phyloP scores from a whole-genome alignment of 305 asterid genomes.

The Rubia occidens region DNA sequence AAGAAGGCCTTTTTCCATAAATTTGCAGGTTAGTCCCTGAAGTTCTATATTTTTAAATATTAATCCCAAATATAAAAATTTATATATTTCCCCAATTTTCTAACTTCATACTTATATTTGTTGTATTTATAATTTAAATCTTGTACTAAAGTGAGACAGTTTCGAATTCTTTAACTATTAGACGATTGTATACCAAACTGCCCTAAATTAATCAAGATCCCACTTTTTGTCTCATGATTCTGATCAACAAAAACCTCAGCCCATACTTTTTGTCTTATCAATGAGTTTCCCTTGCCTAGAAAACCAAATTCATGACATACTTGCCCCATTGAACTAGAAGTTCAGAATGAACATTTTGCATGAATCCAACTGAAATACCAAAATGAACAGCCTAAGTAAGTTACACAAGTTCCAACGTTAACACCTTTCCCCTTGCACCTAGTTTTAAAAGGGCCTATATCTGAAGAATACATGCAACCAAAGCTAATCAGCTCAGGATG shows the following conservation, averaged over 20 bases:
- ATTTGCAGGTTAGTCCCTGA: too few relatives aligned
- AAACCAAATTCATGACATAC: slow-evolving; percentile 20
- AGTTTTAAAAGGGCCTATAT: neutral
- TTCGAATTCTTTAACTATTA: too few relatives aligned
- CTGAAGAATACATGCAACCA: slow-evolving; percentile 40
- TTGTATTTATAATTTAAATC: too few relatives aligned
- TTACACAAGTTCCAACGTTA: neutral
- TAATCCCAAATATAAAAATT: too few relatives aligned
- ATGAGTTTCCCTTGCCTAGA: neutral
- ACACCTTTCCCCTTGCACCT: neutral
- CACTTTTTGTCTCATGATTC: too few relatives aligned
- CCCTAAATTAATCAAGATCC: too few relatives aligned
- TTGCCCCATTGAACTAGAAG: slow-evolving; percentile 27
- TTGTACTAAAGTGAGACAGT: too few relatives aligned
- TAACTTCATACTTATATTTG: too few relatives aligned
- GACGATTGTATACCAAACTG: too few relatives aligned
- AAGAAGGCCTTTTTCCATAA: too few relatives aligned
- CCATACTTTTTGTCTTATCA: neutral
- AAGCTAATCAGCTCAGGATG: slow-evolving; percentile 18
- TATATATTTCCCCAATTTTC: too few relatives aligned
- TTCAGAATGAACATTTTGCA: slow-evolving; percentile 26
- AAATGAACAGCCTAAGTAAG: neutral
- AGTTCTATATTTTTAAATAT: too few relatives aligned
- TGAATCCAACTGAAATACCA: slow-evolving; percentile 28
- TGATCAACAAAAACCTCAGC: neutral